phyloP scores from a whole-genome alignment of 495 filamentous ascomycete species.

The Rhypophila decipiens region DNA sequence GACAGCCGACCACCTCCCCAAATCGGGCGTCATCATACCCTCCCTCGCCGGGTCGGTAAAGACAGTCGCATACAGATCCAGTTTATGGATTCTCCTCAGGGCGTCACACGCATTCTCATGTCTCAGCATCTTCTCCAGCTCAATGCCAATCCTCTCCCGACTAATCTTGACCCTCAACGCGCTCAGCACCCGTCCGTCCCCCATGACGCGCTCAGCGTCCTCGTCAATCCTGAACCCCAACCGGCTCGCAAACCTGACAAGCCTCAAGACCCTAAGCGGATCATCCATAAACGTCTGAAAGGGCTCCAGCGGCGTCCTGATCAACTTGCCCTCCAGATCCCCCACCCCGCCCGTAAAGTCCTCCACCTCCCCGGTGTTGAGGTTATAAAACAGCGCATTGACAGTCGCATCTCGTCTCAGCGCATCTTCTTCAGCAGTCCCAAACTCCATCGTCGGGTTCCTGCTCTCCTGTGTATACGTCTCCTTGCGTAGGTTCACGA shows the following conservation, averaged over 20 bases:
- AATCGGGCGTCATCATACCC: slow-evolving; percentile 30
- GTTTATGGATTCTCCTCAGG: slow-evolving; percentile 64
- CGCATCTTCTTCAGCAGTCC: slow-evolving; percentile 85
- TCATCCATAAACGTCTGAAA: slow-evolving; percentile 94
- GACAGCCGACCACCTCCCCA: slow-evolving; percentile 37
- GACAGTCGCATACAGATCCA: slow-evolving; percentile 71
- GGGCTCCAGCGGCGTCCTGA: slow-evolving; percentile 84
- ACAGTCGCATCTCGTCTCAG: slow-evolving; percentile 85
- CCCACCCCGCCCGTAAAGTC: slow-evolving; percentile 76
- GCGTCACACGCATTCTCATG: slow-evolving; percentile 63
- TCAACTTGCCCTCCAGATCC: slow-evolving; percentile 64
- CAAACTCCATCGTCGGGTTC: slow-evolving; percentile 90
- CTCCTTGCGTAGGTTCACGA: slow-evolving; percentile 92
- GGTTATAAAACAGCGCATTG: slow-evolving; percentile 94
- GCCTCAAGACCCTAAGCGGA: slow-evolving; percentile 78
- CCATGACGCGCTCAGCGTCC: slow-evolving; percentile 67
- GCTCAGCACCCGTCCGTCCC: slow-evolving; percentile 59
- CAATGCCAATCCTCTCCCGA: slow-evolving; percentile 75
- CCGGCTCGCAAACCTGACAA: slow-evolving; percentile 85
- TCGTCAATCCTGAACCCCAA: slow-evolving; percentile 70
- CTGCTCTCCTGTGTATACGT: slow-evolving; percentile 79
- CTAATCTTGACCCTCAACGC: slow-evolving; percentile 87
- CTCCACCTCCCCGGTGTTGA: slow-evolving; percentile 69
- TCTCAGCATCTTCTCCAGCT: slow-evolving; percentile 86
- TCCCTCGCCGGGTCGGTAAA: slow-evolving; percentile 60